Evolutionary conservation across 352 stramenopile species (phyloP), one percentile per base, ranked within the genome.

Genomic region (Phytophthora colocasiae): DNA sequence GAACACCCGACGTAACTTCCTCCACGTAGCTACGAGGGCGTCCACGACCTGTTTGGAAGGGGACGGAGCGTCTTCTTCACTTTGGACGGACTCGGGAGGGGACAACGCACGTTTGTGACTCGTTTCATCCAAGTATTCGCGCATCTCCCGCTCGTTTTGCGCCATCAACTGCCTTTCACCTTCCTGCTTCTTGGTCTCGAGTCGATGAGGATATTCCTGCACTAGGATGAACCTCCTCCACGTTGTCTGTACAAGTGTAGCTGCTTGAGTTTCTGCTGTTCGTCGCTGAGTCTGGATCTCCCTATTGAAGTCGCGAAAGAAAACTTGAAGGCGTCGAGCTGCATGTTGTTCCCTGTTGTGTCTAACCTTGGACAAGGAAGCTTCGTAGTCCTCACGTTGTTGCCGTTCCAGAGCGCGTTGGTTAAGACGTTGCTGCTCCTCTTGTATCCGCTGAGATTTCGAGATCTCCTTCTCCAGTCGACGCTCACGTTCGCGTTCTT

Each of bases 401-500:
- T 73, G 63, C 24, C 63, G 81, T 4, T 87, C 80, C 31, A 75
- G 39, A 5, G 78, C 65, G 0, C 71, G 53, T 17, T 80, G 67
- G 22, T 80, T 62, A 0, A 92, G 59, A 5, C 83, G 73, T 11
- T 72, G 47, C 49, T 92, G 89, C 55, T 95, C 84, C 0, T 87
- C 70, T 14, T 87, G 72, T 26, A 95, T 92, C 14, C 83, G 82
- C 27, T 81, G 66, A 0, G 70, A 56, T 54, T 88, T 91, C 15
- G 75, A 78, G 0, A 69, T 27, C 22, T 90, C 80, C 48, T 94
- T 92, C 43, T 89, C 79, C 27, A 83, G 57, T 39, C 75, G 78
- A 11, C 79, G 69, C 38, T 85, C 71, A 40, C 71, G 70, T 60
- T 92, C 82, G 6, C 86, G 78, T 63, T 94, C 82, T 62, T 94